Base-by-base conservation (phyloP, 2,329 filamentous ascomycete species). In the Talaromyces sp. region DNA sequence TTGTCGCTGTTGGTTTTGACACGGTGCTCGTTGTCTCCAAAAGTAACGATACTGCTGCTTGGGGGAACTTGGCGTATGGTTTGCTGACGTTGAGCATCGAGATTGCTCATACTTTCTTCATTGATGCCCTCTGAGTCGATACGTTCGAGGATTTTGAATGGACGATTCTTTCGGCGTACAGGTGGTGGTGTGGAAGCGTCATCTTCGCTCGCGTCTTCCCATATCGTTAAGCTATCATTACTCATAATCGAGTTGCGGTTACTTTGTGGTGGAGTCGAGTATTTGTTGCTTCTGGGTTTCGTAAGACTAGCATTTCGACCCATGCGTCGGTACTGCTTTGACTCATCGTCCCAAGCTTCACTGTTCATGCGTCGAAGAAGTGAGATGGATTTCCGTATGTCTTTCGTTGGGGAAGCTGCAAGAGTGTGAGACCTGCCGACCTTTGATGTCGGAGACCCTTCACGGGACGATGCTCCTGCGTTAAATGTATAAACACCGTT, bases 201-300 rank as follows among this genome's bases (percentile, higher is more conserved):
- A 17, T 60, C 61, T 35, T 62, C 57, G 17, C 54, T 51, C 3
- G 51, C 66, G 58, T 77, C 75, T 66, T 77, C 75, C 70, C 74
- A 78, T 54, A 78, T 77, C 0, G 71, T 72, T 9, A 75, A 52
- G 19, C 53, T 63, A 19, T 55, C 59, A 26, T 61, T 61, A 54
- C 68, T 67, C 12, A 63, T 66, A 8, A 65, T 62, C 10, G 64
- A 57, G 26, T 58, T 64, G 11, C 61, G 61, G 17, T 57, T 56
- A 14, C 60, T 53, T 31, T 32, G 21, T 21, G 57, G 60, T n/a
- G 60, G 35, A 10, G 53, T 57, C 29, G 32, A 43, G 12, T 31
- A 41, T 50, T 57, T 54, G 21, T 54, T 58, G 35, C 46, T 46
- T 10, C 35, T 54, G 32, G 26, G 54, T 19, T 24, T 32, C 9